Evolutionary conservation across 768 basidiomycete species (phyloP), one percentile per base, ranked within the genome.

Genomic region (Lactarius psammicola): DNA sequence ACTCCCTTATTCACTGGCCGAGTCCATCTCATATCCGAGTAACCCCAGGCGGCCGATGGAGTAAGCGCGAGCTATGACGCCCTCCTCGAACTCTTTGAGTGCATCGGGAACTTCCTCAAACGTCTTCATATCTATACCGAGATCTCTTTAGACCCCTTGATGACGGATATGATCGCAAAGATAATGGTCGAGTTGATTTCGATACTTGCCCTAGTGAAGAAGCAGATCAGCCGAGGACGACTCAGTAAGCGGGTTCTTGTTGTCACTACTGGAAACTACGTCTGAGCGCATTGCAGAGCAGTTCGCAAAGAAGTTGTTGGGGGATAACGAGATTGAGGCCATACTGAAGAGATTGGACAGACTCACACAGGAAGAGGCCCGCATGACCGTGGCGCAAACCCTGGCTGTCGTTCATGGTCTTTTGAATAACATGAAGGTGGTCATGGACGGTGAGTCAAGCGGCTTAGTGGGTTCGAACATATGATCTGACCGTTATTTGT

Each of bases 31-130:
- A 51, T 26, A 23, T 23, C 46, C 11, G 42, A 11, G 23, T 15
- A 13, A 51, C 15, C 26, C 11, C 18, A 61, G 60, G 51, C 60
- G 0, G 60, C 60, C 13, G 11, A 17, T 36, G 23, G 38, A 20
- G 60, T 61, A 2, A 38, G 34, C 8, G 26, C 46, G 1, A 54
- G 36, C 28, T 61, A 61, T 53, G 60, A 61, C 10, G 23, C 34
- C 0, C 34, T 61, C 15, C 49, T 60, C 9, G 44, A 60, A 13
- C 59, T 60, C 13, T 60, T 60, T 1, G 59, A 60, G 23, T 49
- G 59, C 30, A 11, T 60, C n/a, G 59, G 44, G 23, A 60, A 49
- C 42, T 60, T 60, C 23, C 59, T 60, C n/a, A 38, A 61, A 40
- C 51, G 60, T 17, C 33, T 61, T 9, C 23, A 36, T 9, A 20